Base-by-base conservation (phyloP, 192 early-diverging fungal species). In the Chytriomyces sp. region DNA sequence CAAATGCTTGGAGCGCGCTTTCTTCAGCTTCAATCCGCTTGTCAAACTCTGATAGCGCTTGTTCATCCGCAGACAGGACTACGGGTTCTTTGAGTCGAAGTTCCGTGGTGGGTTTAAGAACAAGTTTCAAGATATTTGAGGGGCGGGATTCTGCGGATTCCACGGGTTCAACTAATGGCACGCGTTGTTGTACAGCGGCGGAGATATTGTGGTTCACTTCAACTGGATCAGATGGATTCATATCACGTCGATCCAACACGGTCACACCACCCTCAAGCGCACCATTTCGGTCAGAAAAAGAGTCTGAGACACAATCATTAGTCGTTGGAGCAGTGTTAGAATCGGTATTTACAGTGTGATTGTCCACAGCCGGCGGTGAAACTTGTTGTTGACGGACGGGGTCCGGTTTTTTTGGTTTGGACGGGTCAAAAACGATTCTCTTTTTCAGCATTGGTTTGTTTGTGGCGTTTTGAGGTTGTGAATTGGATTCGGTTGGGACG, bases 61-160 rank as follows among this genome's bases (percentile, higher is more conserved):
- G 18, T 64, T 64, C 26, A 49, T 64, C 61, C 28, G 20, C n/a
- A 16, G 61, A 45, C 63, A 75, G 73, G 28, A 47, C 46, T 3
- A 24, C 44, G 3, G 73, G 73, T 11, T n/a, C 47, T 9, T 45
- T 45, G 7, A 75, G 61, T 7, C 45, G 61, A 10, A 64, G 50
- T 26, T 64, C 46, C 6, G 73, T 75, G 11, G 73, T 60, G 2
- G 73, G 73, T 23, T 75, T 75, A 11, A 75, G 64, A 50, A 65
- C 63, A n/a, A 75, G 61, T 43, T 49, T 49, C 43, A 75, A 45
- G 48, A n/a, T 75, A 35, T 60, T 64, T 3, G 71, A 16, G 3
- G 71, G 23, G 10, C 11, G 18, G n/a, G 50, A 0, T n/a, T n/a
- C 23, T 5, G 57, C 1, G 16, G 23, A n/a, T 60, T 18, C 18